A percentile compares a stretch with the other conserved stretches of the same genome.
phyloP scores from a whole-genome alignment of 1,139 yeast species.

The Suhomyces bolitotheri region DNA sequence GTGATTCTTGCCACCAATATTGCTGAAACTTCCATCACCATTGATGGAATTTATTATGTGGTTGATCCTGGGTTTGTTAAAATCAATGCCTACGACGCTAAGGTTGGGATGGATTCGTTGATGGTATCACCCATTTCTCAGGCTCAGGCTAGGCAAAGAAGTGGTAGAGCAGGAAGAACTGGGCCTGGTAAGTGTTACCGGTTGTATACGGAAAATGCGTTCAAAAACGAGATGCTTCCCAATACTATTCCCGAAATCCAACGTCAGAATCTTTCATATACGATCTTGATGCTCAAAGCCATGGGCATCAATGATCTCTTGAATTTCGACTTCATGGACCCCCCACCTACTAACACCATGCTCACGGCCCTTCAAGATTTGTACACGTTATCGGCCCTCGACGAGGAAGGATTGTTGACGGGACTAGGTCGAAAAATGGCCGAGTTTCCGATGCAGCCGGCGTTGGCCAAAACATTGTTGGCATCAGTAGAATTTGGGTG shows the following conservation, averaged over 20 bases:
- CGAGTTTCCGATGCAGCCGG: slow-evolving; percentile 94
- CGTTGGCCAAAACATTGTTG: slow-evolving; percentile 77
- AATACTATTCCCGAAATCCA: slow-evolving; percentile 91
- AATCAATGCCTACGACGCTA: slow-evolving; percentile 73
- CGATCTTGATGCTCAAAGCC: slow-evolving; percentile 86
- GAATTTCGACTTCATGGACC: slow-evolving; percentile 90
- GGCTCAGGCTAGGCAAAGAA: slow-evolving; percentile 80
- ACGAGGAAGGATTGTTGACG: slow-evolving; percentile 75
- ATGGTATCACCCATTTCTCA: slow-evolving; percentile 74
- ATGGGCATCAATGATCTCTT: slow-evolving; percentile 88
- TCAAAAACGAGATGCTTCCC: slow-evolving; percentile 73
- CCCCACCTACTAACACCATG: slow-evolving; percentile 79
- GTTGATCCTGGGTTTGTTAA: slow-evolving; percentile 83
- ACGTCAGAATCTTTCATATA: slow-evolving; percentile 81
- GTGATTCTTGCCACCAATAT: slow-evolving; percentile 79
- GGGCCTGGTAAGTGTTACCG: slow-evolving; percentile 84
- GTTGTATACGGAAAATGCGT: slow-evolving; percentile 70
- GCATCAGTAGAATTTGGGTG: slow-evolving; percentile 74
- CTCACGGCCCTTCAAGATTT: slow-evolving; percentile 80
- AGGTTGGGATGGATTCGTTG: slow-evolving; percentile 75
- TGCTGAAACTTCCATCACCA: slow-evolving; percentile 66
- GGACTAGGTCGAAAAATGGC: slow-evolving; percentile 80
- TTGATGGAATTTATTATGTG: slow-evolving; percentile 75
- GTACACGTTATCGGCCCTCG: slow-evolving; percentile 79
- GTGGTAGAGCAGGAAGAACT: slow-evolving; percentile 86